Base-by-base conservation (phyloP, 345 rosid genomes). In the Salix viminalis region DNA sequence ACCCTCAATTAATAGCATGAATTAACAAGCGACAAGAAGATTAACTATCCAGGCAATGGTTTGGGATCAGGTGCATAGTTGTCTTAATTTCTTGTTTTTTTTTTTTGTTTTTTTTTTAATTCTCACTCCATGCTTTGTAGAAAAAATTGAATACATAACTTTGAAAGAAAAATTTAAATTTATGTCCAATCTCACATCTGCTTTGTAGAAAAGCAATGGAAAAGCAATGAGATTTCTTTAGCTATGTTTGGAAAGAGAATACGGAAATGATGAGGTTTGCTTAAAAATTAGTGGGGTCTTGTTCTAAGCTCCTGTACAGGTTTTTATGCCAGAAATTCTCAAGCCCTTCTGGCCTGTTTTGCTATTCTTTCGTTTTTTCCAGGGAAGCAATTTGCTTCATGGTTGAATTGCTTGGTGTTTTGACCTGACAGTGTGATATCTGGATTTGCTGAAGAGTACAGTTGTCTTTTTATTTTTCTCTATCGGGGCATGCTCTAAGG, bases 401-500 rank as follows among this genome's bases (percentile, higher is more conserved):
- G 6, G 66, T 1, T 32, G 56, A 14, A 15, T 56, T 56, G 61
- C 61, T 41, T 74, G 14, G 41, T 14, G 13, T 23, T 23, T 24
- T 14, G 71, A 8, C 64, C 16, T 0, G 18, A 13, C 64, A 52
- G 64, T 18, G 62, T 52, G 4, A 41, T n/a, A 73, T 41, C 69
- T 62, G 69, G 76, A 69, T 44, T 21, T 74, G 2, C 30, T 44
- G 52, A 72, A 23, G 67, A 72, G 24, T 46, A n/a, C 54, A 72
- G 75, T 37, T 37, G 9, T 4, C 15, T 14, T 30, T 15, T 6
- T 11, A 15, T 69, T 69, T 24, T 3, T 69, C 56, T 50, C 24
- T 19, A 9, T 36, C 1, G 24, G 70, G 0, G 34, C 23, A 41
- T 30, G 42, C 44, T 66, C 39, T 15, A 32, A 66, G 41, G n/a